phyloP scores from a whole-genome alignment of 257 asterid species.

The Capsicum rhomboideum region DNA sequence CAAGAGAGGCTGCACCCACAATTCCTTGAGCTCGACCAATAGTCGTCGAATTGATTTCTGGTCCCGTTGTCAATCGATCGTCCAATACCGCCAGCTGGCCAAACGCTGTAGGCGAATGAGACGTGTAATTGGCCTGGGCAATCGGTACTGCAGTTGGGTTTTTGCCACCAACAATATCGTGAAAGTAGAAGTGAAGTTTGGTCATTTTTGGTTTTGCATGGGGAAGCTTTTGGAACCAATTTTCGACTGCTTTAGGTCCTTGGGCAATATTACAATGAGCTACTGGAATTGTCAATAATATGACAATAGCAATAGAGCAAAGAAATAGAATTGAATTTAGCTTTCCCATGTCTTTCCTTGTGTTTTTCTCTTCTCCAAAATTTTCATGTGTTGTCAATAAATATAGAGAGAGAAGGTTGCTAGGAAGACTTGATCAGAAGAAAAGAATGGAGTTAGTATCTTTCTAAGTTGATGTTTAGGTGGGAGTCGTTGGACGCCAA shows the following conservation, averaged over 20 bases:
- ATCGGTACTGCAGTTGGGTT: slow-evolving; percentile 12
- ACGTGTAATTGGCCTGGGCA: slow-evolving; percentile 16
- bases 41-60: slow-evolving; percentile 16
- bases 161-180: slow-evolving; percentile 24
- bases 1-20: slow-evolving; percentile 17
- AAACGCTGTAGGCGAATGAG: slow-evolving; percentile 16
- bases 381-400: background rate
- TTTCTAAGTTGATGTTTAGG: background rate
- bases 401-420: background rate
- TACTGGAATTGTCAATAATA: background rate
- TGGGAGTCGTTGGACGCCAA: background rate
- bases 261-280: background rate
- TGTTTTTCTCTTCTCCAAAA: background rate
- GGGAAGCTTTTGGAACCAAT: slow-evolving; percentile 24
- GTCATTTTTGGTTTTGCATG: slow-evolving; percentile 17
- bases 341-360: background rate
- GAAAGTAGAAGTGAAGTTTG: slow-evolving; percentile 33
- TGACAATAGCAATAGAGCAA: background rate
- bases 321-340: background rate
- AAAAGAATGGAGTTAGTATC: background rate
- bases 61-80: slow-evolving; percentile 16
- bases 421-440: background rate
- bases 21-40: slow-evolving; percentile 49
- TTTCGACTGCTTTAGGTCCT: slow-evolving; percentile 15
- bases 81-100: slow-evolving; percentile 22